Conservation (phyloP, 306 rosid genomes). For the Acmispon strigosus region DNA sequence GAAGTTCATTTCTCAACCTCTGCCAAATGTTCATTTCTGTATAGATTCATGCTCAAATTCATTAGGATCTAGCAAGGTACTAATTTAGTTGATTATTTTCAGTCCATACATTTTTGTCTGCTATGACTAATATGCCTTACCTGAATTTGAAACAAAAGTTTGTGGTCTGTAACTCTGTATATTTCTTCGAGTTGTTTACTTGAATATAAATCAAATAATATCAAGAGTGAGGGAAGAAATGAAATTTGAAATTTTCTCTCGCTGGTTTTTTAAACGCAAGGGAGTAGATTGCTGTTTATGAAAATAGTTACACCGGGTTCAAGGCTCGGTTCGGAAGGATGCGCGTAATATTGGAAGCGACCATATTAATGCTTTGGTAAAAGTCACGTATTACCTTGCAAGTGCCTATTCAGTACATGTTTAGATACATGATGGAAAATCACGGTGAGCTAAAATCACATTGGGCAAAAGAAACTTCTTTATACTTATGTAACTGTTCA, state of each 20-base stretch:
- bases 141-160: constrained; percentile 18
- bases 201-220: neutral
- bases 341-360: too few species aligned
- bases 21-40: constrained; percentile 20
- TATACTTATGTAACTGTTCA: too few species aligned
- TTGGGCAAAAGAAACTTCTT: too few species aligned
- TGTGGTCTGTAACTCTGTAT: constrained; percentile 20
- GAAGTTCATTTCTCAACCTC: neutral
- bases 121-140: constrained; percentile 11
- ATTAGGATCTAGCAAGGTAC: constrained; percentile 20
- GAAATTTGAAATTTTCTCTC: neutral
- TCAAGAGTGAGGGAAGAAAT: neutral
- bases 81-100: constrained; percentile 19
- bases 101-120: neutral
- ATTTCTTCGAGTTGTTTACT: constrained; percentile 1
- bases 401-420: too few species aligned
- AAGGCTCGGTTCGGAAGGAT: too few species aligned
- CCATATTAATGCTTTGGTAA: too few species aligned
- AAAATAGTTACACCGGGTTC: neutral
- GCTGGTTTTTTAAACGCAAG: neutral
- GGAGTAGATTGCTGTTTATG: neutral
- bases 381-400: too few species aligned
- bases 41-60: constrained; percentile 23
- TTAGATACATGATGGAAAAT: too few species aligned
- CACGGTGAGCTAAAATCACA: too few species aligned